Conservation (phyloP, 78 protist genomes). For the Dictyostelium intermedium region DNA sequence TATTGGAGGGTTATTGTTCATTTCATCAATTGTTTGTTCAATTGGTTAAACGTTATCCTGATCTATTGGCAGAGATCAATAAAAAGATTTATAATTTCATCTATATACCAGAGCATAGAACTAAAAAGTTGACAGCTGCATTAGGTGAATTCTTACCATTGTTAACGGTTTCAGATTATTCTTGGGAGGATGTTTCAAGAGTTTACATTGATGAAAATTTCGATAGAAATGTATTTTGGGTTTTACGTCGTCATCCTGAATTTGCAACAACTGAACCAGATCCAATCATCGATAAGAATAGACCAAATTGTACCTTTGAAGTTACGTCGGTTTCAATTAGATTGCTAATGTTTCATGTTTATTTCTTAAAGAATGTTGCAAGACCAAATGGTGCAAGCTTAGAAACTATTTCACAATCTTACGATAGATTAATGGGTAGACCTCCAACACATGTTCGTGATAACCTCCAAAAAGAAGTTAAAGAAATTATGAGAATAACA, state of each 20-base stretch:
- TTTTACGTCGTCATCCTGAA: slow-evolving; percentile 16
- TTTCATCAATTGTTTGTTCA: slow-evolving; percentile 70
- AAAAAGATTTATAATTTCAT: slow-evolving; percentile 56
- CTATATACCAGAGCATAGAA: slow-evolving; percentile 49
- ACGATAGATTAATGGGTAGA: slow-evolving; percentile 48
- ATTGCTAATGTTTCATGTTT: slow-evolving; percentile 81
- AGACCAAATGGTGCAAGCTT: slow-evolving; percentile 35
- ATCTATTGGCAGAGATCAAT: slow-evolving; percentile 38
- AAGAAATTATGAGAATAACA: slow-evolving; percentile 67
- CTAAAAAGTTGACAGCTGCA: slow-evolving; percentile 51
- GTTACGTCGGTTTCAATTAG: slow-evolving; percentile 45
- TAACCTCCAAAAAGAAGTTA: slow-evolving; percentile 66
- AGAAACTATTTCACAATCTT: slow-evolving; percentile 11
- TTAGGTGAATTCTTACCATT: slow-evolving; percentile 83
- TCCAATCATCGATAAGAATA: slow-evolving; percentile 12
- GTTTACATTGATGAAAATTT: slow-evolving; percentile 63
- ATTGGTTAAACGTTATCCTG: slow-evolving; percentile 57
- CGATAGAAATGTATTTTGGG: slow-evolving; percentile 80
- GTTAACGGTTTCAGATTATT: slow-evolving; percentile 39
- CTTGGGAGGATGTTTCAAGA: slow-evolving; percentile 73
- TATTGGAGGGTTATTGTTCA: slow-evolving; percentile 76
- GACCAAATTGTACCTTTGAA: slow-evolving; percentile 46
- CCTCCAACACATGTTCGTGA: slow-evolving; percentile 46
- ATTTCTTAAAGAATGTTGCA: slow-evolving; percentile 59
- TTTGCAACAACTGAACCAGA: slow-evolving; percentile 21